Base-by-base conservation (phyloP, 2,329 filamentous ascomycete species). In the Lasiodiplodia gonubiensis region DNA sequence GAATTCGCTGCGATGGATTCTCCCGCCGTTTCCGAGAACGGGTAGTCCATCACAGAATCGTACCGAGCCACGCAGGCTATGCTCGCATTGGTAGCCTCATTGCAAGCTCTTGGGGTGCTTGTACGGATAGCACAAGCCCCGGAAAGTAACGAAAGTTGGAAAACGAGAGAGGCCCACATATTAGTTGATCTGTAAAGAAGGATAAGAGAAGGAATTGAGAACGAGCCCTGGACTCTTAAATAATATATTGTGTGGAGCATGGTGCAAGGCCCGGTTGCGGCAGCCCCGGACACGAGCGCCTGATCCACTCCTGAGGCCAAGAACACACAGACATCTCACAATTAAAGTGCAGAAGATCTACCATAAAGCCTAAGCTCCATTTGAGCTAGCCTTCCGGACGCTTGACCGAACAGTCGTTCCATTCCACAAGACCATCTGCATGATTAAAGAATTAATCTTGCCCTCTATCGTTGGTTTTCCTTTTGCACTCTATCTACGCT, bases 41-140 rank as follows among this genome's bases (percentile, higher is more conserved):
- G 55, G n/a, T 60, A 60, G 10, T 30, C 14, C 55, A 48, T 60
- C 14, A 60, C 39, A 6, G 55, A 60, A 16, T 60, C 55, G 16
- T 60, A 60, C 0, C 23, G 55, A 30, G 37, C 37, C 37, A 60
- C 55, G 25, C 21, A 60, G 39, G 55, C 39, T 46, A 48, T 60
- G 25, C 27, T 46, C 46, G 55, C 21, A 21, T 23, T 37, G 11
- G 7, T 16, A 16, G 55, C 23, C 4, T 60, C 55, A 10, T 60
- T 37, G 16, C 55, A 46, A 16, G 37, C 16, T 21, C 37, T 27
- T 12, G 55, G 21, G 3, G 48, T 46, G 21, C 12, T 18, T 12
- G 21, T 48, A 8, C 39, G 37, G 12, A 14, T 18, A 5, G 21
- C 21, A 25, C 21, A 12, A 11, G 37, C 55, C 10, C 55, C 37